A percentile compares a stretch with the other conserved stretches of the same genome.
Evolutionary conservation across 2,329 filamentous ascomycete genomes (phyloP).

Genomic region (Cladosporium sp.): DNA sequence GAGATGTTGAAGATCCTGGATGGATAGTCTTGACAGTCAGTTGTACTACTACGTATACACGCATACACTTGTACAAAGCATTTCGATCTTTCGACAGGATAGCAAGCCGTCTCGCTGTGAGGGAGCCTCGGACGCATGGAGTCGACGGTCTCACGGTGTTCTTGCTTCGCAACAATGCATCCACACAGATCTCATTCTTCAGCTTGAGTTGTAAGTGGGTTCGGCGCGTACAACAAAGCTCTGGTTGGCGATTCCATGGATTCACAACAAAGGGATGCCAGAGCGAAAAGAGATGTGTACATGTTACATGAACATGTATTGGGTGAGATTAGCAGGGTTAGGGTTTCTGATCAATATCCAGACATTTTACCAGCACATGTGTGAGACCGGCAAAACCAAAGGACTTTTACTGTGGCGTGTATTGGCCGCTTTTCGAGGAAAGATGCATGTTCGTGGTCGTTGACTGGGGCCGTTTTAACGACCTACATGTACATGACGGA

Average conservation of each 20-base stretch:
- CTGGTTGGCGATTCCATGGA: neutral
- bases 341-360: neutral
- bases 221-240: too few species aligned
- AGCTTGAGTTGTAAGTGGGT: neutral
- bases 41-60: neutral
- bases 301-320: too few species aligned
- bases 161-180: neutral
- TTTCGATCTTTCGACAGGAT: neutral
- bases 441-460: too few species aligned
- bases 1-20: slow-evolving; percentile 59
- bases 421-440: too few species aligned
- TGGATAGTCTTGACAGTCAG: neutral
- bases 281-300: too few species aligned
- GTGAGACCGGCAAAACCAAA: too few species aligned
- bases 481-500: too few species aligned
- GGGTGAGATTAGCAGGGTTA: neutral
- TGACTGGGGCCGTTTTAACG: too few species aligned
- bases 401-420: too few species aligned
- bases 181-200: neutral
- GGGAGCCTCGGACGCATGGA: too few species aligned
- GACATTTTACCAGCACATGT: too few species aligned
- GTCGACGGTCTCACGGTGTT: neutral
- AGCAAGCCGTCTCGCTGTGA: too few species aligned
- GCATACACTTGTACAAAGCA: neutral
- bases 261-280: neutral